phyloP scores from a whole-genome alignment of 2,329 filamentous ascomycete species.

The Pleurostoma richardsiae region DNA sequence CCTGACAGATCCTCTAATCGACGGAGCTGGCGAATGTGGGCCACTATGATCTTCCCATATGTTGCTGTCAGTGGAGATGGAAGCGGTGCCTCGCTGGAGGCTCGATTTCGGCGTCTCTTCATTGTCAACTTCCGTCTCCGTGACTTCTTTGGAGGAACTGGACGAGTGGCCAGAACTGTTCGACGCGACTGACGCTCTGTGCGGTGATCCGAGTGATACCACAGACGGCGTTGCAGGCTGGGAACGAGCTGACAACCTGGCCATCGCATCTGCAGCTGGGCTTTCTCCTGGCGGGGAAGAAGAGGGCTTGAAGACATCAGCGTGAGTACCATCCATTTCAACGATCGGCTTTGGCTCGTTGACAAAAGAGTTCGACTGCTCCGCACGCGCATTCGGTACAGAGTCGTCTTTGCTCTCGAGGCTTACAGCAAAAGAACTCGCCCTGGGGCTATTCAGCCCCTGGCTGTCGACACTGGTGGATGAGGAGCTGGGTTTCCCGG shows the following conservation, averaged over 20 bases:
- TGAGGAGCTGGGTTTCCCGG: constrained; percentile 3
- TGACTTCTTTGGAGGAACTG: constrained; percentile 38
- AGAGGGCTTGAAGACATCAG: constrained; percentile 56
- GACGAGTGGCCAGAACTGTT: constrained; percentile 44
- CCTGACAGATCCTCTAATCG: constrained; percentile 29
- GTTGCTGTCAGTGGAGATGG: constrained; percentile 23
- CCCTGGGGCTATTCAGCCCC: neutral
- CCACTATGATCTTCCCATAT: constrained; percentile 17
- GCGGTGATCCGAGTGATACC: constrained; percentile 28
- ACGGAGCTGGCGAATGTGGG: constrained; percentile 23
- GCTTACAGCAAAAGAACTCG: neutral
- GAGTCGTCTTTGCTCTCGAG: constrained; percentile 3
- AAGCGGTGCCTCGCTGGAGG: constrained; percentile 30
- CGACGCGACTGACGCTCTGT: constrained; percentile 28
- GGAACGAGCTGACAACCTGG: constrained; percentile 60
- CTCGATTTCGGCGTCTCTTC: constrained; percentile 19
- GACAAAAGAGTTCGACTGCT: constrained; percentile 55
- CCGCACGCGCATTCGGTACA: constrained; percentile 26
- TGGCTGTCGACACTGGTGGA: constrained; percentile 3
- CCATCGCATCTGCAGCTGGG: constrained; percentile 60
- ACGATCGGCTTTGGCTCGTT: constrained; percentile 60
- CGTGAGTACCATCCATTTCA: constrained; percentile 60
- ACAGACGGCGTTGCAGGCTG: constrained; percentile 43
- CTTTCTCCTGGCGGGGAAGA: constrained; percentile 51
- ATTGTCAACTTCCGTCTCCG: constrained; percentile 29